These are phyloP conservation scores for Coemansia sp. DNA, from an alignment of 192 early-diverging fungal species.

Conservation along the genomic window DNA sequence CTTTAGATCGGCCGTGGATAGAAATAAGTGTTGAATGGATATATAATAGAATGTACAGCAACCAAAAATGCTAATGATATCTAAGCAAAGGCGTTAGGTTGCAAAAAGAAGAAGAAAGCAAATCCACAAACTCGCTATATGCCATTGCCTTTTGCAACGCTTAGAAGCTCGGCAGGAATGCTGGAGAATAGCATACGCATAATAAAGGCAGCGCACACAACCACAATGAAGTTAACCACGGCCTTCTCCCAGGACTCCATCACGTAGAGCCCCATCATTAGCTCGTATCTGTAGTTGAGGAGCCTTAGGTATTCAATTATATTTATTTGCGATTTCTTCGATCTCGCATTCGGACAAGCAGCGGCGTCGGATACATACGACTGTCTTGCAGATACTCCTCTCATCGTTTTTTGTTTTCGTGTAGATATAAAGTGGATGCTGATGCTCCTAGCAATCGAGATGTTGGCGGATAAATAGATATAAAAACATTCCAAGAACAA, in stretches of 20 bases:
- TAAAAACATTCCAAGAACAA: not conserved
- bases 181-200: slow-evolving; percentile 21
- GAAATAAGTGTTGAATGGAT: no score
- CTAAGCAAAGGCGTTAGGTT: no score
- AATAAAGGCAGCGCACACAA: slow-evolving; percentile 20
- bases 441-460: not conserved
- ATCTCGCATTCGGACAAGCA: not conserved
- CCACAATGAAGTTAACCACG: slow-evolving; percentile 56
- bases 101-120: no score
- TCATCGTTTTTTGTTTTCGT: not conserved
- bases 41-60: no score
- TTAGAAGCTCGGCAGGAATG: slow-evolving; percentile 4
- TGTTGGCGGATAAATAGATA: not conserved
- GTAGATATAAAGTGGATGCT: not conserved
- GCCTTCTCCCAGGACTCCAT: slow-evolving; percentile 91
- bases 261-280: slow-evolving; percentile 85
- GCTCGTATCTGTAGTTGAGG: slow-evolving; percentile 79
- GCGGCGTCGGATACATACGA: not conserved
- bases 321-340: no score
- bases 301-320: slow-evolving; percentile 45
- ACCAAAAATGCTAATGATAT: no score
- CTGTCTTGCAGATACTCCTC: not conserved
- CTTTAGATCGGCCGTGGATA: no score
- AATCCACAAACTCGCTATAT: no score
- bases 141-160: not conserved